Conservation (phyloP, 164 flowering plant genomes). For the Vitis cinerea region DNA sequence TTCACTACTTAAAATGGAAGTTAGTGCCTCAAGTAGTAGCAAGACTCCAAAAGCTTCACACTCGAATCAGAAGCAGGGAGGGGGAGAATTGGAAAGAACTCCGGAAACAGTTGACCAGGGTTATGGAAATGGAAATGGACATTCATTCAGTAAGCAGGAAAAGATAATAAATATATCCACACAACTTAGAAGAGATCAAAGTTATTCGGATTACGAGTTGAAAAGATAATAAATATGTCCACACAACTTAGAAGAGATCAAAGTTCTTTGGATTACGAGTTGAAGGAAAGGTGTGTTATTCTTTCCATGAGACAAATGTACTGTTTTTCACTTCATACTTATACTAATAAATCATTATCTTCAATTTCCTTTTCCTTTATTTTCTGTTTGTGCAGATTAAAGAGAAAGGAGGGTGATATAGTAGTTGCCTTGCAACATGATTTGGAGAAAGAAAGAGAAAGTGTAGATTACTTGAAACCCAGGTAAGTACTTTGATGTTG, state of each 20-base stretch:
- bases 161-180: conserved; percentile 4
- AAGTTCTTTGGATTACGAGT: conserved; percentile 31
- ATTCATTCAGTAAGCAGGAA: conserved; percentile 10
- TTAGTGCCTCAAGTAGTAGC: conserved; percentile 10
- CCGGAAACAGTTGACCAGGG: no score
- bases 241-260: conserved; percentile 19
- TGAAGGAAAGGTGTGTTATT: conserved; percentile 47
- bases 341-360: no score
- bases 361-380: neutral
- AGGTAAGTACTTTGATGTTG: conserved; percentile 30
- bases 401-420: conserved; percentile 27
- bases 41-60: neutral
- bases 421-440: conserved; percentile 25
- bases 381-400: conserved; percentile 30
- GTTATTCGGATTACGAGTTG: conserved; percentile 35
- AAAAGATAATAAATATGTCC: conserved; percentile 10
- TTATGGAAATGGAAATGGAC: conserved; percentile 17
- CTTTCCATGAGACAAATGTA: neutral
- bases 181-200: conserved; percentile 20
- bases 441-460: conserved; percentile 43
- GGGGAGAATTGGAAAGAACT: conserved; percentile 5
- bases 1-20: conserved; percentile 12
- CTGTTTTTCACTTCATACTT: neutral
- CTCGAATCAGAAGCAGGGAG: conserved; percentile 11
- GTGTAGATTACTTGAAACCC: conserved; percentile 38